Base-by-base conservation (phyloP, 2,329 filamentous ascomycete genomes). In the Fusarium marasasianum region DNA sequence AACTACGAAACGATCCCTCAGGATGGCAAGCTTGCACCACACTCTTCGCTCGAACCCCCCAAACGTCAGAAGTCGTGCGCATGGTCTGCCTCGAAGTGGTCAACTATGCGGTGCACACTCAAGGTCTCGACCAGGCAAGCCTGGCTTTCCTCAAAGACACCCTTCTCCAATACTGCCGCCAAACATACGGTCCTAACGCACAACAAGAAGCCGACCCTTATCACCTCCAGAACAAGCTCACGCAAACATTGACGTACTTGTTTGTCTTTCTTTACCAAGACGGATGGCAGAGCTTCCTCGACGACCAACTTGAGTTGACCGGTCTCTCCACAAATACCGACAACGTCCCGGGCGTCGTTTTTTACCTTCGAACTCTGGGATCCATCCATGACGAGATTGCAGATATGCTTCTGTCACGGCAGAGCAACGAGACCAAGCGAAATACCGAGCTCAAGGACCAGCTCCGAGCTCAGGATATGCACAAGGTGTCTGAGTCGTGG, bases 321-420 rank as follows among this genome's bases (percentile, higher is more conserved):
- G 89, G 89, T 68, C 84, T 88, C 35, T 86, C 89, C 31, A 88
- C 90, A 72, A 90, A 89, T 74, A 85, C 87, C 56, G 91, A 94
- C 80, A 98, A 97, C 80, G 83, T 91, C 43, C 82, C 88, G 3
- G 96, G 94, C 8, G 93, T 96, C 54, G 86, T 95, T 40, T 90
- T 99, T 77, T 98, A 98, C 83, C 89, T 99, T 63, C 93, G 96
- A 58, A 91, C 98, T 73, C 88, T 98, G 53, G 90, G 92, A 74
- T 96, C 95, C 40, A 92, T 99, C 53, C 96, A 99, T 80, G 96
- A 99, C 78, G 96, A 99, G 83, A 98, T 99, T 79, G 96, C 96
- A 73, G 96, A 99, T 84, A 91, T 96, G 77, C 88, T 98, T 74
- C 89, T 98, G 60, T 91, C 92, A 54, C 91, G 96, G 44, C 91